A percentile compares a stretch with the other conserved stretches of the same genome.
Evolutionary conservation across 2,329 filamentous ascomycete species (phyloP).

Genomic region (Claviceps africana): DNA sequence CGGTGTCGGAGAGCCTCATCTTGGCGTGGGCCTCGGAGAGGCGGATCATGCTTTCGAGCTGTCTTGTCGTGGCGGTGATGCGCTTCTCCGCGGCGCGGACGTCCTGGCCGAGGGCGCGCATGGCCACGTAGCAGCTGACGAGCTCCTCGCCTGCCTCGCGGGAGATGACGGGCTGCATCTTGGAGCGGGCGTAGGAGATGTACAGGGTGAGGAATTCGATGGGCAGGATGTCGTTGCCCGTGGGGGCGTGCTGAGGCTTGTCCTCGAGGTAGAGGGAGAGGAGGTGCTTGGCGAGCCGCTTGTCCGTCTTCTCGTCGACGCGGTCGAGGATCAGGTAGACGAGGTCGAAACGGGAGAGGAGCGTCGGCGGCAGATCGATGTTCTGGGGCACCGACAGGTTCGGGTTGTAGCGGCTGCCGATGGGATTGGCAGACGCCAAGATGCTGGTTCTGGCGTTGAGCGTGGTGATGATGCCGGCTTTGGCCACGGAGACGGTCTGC

Average conservation of each 20-base stretch:
- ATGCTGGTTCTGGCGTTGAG: slow-evolving; percentile 92
- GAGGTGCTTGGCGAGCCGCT: slow-evolving; percentile 78
- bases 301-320: slow-evolving; percentile 79
- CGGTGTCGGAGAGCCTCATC: slow-evolving; percentile 71
- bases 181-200: slow-evolving; percentile 86
- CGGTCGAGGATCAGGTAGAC: slow-evolving; percentile 94
- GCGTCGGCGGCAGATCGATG: slow-evolving; percentile 88
- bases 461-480: slow-evolving; percentile 92
- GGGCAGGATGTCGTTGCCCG: slow-evolving; percentile 65
- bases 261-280: slow-evolving; percentile 96
- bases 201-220: slow-evolving; percentile 93
- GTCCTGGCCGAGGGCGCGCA: slow-evolving; percentile 85
- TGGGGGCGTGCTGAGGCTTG: slow-evolving; percentile 68
- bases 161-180: slow-evolving; percentile 72
- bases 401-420: slow-evolving; percentile 94
- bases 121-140: slow-evolving; percentile 76
- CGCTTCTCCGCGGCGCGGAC: slow-evolving; percentile 81
- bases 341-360: slow-evolving; percentile 90
- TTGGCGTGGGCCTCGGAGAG: slow-evolving; percentile 93
- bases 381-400: slow-evolving; percentile 94
- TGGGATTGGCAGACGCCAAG: slow-evolving; percentile 91
- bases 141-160: slow-evolving; percentile 71
- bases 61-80: slow-evolving; percentile 92
- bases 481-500: slow-evolving; percentile 72
- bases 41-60: slow-evolving; percentile 97